Evolutionary conservation across 805 yeast species (phyloP), one percentile per base, ranked within the genome.

Genomic region (Cyberlindnera xishuangbannaensis): DNA sequence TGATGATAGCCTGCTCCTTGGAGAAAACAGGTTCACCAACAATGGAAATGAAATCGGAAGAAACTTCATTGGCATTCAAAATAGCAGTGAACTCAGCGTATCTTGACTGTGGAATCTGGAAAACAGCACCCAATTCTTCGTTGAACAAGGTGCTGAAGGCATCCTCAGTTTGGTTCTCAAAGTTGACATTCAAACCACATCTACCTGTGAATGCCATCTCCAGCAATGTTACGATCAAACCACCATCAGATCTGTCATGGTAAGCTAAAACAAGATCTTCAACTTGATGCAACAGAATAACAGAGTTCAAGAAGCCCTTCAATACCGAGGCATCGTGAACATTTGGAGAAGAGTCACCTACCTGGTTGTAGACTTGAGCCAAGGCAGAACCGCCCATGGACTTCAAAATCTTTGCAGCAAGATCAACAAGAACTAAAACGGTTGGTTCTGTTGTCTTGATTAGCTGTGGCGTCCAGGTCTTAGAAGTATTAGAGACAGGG

Each of bases 131-230:
- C 29, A 92, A 71, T 57, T 92, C 97, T 65, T 92, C 98, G 55
- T 80, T 82, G 69, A 92, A 92, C 51, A 88, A 65, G 21, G 69
- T 66, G 11, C 79, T 61, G 34, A 77, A 65, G 10, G 65, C 60
- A 40, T 69, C 72, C 17, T 43, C 47, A 23, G 64, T 66, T 18
- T 51, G 52, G 15, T 52, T 45, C 13, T 53, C 48, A 24, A 80
- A 40, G 23, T 62, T 56, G 34, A 88, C 62, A 33, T 77, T 71
- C 37, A 88, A 56, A 44, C 98, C 98, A 33, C 77, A 73, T 65
- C 97, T 78, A 20, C 90, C 88, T 28, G 97, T 95, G 64, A 92
- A 92, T 1, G 96, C 95, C 97, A 92, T 92, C 65, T 92, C 98
- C 27, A 82, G 64, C 28, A 84, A 65, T 8, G 97, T 79, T 27